Percentiles rank a stretch among this genome's conserved stretches.
phyloP scores from a whole-genome alignment of 78 protist species.

The Protostelium mycophagum region DNA sequence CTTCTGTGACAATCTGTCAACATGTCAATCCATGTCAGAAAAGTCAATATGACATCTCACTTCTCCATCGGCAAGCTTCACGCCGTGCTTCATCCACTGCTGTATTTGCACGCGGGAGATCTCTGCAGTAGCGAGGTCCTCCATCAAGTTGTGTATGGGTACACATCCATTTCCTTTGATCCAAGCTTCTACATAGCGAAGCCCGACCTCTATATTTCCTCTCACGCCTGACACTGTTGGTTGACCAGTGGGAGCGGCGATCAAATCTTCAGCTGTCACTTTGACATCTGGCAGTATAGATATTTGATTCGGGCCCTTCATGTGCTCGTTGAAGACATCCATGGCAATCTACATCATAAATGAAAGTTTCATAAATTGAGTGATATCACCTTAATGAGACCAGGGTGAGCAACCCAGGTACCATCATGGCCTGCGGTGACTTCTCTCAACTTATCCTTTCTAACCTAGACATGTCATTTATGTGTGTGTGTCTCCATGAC shows the following conservation, averaged over 20 bases:
- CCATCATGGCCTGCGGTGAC: conserved; percentile 74
- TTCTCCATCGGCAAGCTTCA: conserved; percentile 16
- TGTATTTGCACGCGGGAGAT: conserved; percentile 70
- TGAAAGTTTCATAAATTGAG: neutral
- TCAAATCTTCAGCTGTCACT: conserved; percentile 16
- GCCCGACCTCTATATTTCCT: conserved; percentile 48
- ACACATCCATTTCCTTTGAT: conserved; percentile 68
- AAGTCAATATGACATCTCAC: no score
- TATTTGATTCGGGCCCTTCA: conserved; percentile 67
- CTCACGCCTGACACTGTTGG: conserved; percentile 48
- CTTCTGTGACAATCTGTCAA: neutral
- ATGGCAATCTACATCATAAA: conserved; percentile 50
- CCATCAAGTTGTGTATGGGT: conserved; percentile 60
- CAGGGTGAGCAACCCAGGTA: conserved; percentile 77
- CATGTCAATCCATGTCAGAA: no score
- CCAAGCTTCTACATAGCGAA: conserved; percentile 63
- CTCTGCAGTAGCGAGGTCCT: conserved; percentile 79
- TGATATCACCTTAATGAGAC: conserved; percentile 4
- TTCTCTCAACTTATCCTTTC: conserved; percentile 63
- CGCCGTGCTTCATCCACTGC: conserved; percentile 63
- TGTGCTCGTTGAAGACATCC: conserved; percentile 58
- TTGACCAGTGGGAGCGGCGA: conserved; percentile 7
- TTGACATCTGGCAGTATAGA: conserved; percentile 17
- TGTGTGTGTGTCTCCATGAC: neutral
- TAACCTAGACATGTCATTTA: neutral